Base-by-base conservation (phyloP, 2,329 filamentous ascomycete species). In the Hypomyces perniciosus region DNA sequence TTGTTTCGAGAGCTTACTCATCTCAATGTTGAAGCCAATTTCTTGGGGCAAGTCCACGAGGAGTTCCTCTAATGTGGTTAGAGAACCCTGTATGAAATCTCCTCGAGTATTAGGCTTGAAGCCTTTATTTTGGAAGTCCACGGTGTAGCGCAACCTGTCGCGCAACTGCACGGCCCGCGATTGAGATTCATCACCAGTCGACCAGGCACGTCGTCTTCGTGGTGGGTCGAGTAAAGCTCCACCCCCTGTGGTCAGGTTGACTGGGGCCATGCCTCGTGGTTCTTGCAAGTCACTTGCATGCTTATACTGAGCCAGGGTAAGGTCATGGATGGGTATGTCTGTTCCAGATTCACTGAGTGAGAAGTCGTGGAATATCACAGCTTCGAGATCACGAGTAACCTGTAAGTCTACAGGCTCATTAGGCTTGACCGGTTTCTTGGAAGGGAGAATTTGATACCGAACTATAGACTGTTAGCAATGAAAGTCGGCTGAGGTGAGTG, bases 361-460 rank as follows among this genome's bases (percentile, higher is more conserved):
- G 46, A 71, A 73, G 53, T 73, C 69, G 52, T 73, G 70, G 45
- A 68, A 73, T 12, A 72, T 62, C 8, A 73, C 62, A 2, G 71
- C 67, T 8, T 67, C 57, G 35, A 63, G 56, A 44, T 73, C 71
- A 54, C 63, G 65, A 1, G 71, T 73, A 12, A 73, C 55, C 53
- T 73, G 71, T 2, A 71, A 62, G 57, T 73, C 71, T 65, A 10
- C 4, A 8, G 8, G 41, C 27, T 20, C n/a, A 37, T 53, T 31
- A 50, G 51, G 30, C 3, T 8, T 13, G 26, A 2, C 28, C 8
- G 8, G 12, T 10, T 10, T 26, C 20, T 9, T 12, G 31, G 34
- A n/a, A 13, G 34, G 29, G 29, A 7, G 27, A 3, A 26, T 20
- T 8, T 10, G 8, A 34, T 53, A 50, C 51, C 51, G 20, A 53